Evolutionary conservation across 163 green algal genomes (phyloP).

Genomic region (Coccomyxa subellipsoidea): DNA sequence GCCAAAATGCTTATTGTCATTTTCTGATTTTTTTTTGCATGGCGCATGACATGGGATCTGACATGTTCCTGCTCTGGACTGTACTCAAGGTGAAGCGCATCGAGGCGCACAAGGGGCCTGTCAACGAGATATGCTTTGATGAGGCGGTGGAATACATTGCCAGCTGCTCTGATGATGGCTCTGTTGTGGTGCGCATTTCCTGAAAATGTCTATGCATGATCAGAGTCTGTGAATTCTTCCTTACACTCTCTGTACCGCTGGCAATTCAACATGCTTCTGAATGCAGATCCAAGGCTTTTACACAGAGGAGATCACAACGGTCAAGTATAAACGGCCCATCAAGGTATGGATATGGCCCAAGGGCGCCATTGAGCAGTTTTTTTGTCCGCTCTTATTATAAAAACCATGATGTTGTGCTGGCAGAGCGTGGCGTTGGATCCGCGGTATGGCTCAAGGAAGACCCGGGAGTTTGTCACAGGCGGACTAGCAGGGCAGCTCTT

Average conservation of each 20-base stretch:
- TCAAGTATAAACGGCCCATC: constrained; percentile 51
- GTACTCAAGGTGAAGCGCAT: constrained; percentile 61
- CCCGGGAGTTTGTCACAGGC: constrained; percentile 73
- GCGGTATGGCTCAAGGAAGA: constrained; percentile 65
- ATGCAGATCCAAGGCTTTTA: constrained; percentile 70
- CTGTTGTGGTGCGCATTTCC: constrained; percentile 51
- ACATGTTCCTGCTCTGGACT: too few relatives aligned
- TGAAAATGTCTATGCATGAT: neutral
- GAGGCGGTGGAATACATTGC: constrained; percentile 70
- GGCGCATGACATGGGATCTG: too few relatives aligned
- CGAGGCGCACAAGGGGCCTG: constrained; percentile 53
- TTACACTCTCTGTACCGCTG: too few relatives aligned
- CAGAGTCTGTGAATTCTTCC: too few relatives aligned
- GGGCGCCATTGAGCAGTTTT: too few relatives aligned
- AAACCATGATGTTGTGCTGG: neutral
- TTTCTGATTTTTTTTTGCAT: too few relatives aligned
- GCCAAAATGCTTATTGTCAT: too few relatives aligned
- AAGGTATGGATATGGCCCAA: too few relatives aligned
- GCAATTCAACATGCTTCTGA: neutral
- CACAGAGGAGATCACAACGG: constrained; percentile 47
- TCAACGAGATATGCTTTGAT: constrained; percentile 83
- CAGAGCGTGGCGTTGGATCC: constrained; percentile 84
- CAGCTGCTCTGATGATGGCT: constrained; percentile 77
- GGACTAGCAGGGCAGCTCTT: constrained; percentile 64
- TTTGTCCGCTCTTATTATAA: too few relatives aligned